Percentiles rank a stretch among this genome's conserved stretches.
phyloP scores from a whole-genome alignment of 1,284 basidiomycete genomes.

The Boletus hoseneyae region DNA sequence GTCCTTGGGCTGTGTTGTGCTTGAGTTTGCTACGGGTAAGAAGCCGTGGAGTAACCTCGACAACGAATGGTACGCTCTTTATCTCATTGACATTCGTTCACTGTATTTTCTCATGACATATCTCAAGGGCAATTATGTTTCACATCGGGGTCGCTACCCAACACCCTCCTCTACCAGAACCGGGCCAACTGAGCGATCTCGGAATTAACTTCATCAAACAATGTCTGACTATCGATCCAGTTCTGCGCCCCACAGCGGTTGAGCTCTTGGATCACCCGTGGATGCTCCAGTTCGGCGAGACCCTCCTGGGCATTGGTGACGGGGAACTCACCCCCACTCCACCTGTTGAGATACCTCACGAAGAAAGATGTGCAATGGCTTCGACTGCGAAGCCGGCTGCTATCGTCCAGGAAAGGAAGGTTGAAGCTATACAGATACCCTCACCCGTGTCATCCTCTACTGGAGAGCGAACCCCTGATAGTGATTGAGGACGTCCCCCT shows the following conservation, averaged over 20 bases:
- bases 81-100: background rate
- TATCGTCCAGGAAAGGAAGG: constrained; percentile 57
- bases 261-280: constrained; percentile 90
- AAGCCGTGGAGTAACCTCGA: constrained; percentile 99
- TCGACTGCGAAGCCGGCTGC: constrained; percentile 56
- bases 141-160: constrained; percentile 97
- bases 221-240: constrained; percentile 88
- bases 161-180: constrained; percentile 92
- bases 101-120: constrained; percentile 4
- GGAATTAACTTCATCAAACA: constrained; percentile 95
- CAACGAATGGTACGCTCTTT: constrained; percentile 89
- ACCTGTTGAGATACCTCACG: constrained; percentile 43
- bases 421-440: constrained; percentile 47
- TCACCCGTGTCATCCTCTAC: constrained; percentile 39
- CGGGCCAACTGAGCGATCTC: constrained; percentile 82
- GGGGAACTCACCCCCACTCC: constrained; percentile 54
- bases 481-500: constrained; percentile 18
- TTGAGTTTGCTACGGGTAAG: constrained; percentile 94
- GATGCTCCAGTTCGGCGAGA: constrained; percentile 81
- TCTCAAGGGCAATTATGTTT: constrained; percentile 91
- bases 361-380: constrained; percentile 48
- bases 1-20: constrained; percentile 94
- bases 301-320: constrained; percentile 63
- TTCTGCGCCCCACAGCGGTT: constrained; percentile 77
- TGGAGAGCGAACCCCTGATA: constrained; percentile 30